Percentiles rank a stretch among this genome's conserved stretches.
Conservation (phyloP, 139 green algal species). For the Pedinophyceae sp. region DNA sequence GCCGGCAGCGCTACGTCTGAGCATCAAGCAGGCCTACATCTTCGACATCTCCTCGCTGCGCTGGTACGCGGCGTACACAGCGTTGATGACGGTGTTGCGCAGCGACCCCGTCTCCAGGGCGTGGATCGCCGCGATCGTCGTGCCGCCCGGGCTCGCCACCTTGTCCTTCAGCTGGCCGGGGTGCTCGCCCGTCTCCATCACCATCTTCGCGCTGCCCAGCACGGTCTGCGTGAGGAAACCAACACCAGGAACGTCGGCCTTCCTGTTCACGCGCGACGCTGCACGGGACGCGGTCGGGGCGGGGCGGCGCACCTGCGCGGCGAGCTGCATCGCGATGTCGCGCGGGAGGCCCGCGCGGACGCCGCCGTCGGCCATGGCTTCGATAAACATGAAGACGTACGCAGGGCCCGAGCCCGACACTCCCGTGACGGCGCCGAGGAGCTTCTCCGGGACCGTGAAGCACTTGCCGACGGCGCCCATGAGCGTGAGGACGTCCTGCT, state of each 20-base stretch:
- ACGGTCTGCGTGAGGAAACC: slow-evolving; percentile 61
- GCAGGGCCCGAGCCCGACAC: slow-evolving; percentile 80
- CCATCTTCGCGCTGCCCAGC: slow-evolving; percentile 86
- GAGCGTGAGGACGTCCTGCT: slow-evolving; percentile 5
- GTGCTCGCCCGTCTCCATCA: slow-evolving; percentile 85
- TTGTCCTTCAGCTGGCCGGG: slow-evolving; percentile 80
- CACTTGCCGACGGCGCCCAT: slow-evolving; percentile 19
- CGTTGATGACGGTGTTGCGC: slow-evolving; percentile 70
- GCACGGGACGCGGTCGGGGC: no score
- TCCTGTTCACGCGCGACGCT: no score
- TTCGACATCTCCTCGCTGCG: slow-evolving; percentile 65
- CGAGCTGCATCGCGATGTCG: slow-evolving; percentile 56
- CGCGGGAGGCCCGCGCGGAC: slow-evolving; percentile 76
- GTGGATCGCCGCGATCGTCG: slow-evolving; percentile 84
- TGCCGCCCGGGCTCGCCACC: slow-evolving; percentile 78
- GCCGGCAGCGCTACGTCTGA: no score
- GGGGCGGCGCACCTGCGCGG: no score
- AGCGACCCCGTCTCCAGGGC: slow-evolving; percentile 75
- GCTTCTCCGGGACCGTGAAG: slow-evolving; percentile 49
- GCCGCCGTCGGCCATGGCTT: slow-evolving; percentile 85
- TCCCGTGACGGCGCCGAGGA: slow-evolving; percentile 83
- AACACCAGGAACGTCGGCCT: no score
- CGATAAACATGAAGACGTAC: slow-evolving; percentile 91
- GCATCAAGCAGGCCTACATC: no score
- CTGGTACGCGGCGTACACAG: slow-evolving; percentile 62